Percentiles rank a stretch among this genome's conserved stretches.
phyloP scores from a whole-genome alignment of 495 filamentous ascomycete species.

The Aspergillus sclerotioniger region DNA sequence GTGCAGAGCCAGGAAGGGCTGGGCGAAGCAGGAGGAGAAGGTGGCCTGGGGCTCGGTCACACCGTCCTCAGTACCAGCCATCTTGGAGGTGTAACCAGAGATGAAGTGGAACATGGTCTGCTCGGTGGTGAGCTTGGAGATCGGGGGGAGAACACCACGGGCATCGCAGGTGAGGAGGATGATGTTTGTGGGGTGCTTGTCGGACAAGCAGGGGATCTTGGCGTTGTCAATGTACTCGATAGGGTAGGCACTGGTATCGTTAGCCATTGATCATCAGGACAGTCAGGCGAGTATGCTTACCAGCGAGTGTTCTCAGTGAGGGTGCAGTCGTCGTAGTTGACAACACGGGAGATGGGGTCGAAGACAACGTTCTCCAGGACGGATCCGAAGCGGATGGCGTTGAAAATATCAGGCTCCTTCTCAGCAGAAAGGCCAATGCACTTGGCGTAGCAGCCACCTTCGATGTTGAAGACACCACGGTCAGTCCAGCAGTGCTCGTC shows the following conservation, averaged over 20 bases:
- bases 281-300: background rate
- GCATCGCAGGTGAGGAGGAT: conserved; percentile 97
- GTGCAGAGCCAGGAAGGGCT: conserved; percentile 97
- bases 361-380: conserved; percentile 99
- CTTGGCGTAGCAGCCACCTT: conserved; percentile 99
- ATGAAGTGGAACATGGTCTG: conserved; percentile 99
- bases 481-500: conserved; percentile 99
- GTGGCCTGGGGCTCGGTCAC: conserved; percentile 95
- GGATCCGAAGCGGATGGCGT: conserved; percentile 93
- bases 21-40: conserved; percentile 99
- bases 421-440: conserved; percentile 95
- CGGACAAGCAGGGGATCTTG: conserved; percentile 90
- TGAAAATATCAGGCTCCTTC: conserved; percentile 98
- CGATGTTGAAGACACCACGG: conserved; percentile 96
- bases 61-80: conserved; percentile 98
- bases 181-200: conserved; percentile 93
- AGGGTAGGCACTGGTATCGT: conserved; percentile 72
- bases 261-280: background rate
- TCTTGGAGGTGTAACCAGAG: conserved; percentile 99
- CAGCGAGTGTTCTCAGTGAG: conserved; percentile 98
- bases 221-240: conserved; percentile 99
- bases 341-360: conserved; percentile 80
- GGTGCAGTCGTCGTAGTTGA: conserved; percentile 93
- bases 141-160: conserved; percentile 93
- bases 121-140: conserved; percentile 92